A percentile compares a stretch with the other conserved stretches of the same genome.
Evolutionary conservation across 1,284 basidiomycete genomes (phyloP).

Genomic region (Ustilago crameri): DNA sequence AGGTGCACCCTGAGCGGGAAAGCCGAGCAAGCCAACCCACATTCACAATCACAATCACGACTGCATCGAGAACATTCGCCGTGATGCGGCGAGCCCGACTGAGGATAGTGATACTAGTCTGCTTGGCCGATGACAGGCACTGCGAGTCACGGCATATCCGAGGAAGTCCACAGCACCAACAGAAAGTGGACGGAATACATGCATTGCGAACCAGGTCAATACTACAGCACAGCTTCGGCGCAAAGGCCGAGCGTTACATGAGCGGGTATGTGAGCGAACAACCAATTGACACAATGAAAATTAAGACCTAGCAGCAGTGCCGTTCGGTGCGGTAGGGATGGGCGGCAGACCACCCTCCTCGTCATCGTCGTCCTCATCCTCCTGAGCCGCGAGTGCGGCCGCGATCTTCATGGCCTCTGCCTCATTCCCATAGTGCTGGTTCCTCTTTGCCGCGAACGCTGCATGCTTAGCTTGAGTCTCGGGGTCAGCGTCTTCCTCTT

Average conservation of each 20-base stretch:
- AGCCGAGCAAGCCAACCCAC: too few relatives aligned
- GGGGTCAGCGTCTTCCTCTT: conserved; percentile 47
- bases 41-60: neutral
- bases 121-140: too few relatives aligned
- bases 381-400: conserved; percentile 51
- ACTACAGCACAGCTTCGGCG: too few relatives aligned
- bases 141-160: too few relatives aligned
- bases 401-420: conserved; percentile 65
- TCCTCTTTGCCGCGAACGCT: conserved; percentile 63
- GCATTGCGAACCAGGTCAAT: neutral
- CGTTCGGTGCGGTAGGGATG: conserved; percentile 23
- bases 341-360: conserved; percentile 30
- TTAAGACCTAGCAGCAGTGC: conserved; percentile 23
- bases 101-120: too few relatives aligned
- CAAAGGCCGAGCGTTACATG: too few relatives aligned
- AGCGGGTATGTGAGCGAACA: too few relatives aligned
- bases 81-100: too few relatives aligned
- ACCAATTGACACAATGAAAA: too few relatives aligned
- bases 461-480: conserved; percentile 56
- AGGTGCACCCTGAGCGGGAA: too few relatives aligned
- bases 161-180: too few relatives aligned
- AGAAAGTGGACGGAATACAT: neutral
- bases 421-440: conserved; percentile 67
- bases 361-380: conserved; percentile 61
- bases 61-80: too few relatives aligned